These are phyloP conservation scores for Cajanus cajan DNA, from an alignment of 306 rosid species.

Conservation along the genomic window DNA sequence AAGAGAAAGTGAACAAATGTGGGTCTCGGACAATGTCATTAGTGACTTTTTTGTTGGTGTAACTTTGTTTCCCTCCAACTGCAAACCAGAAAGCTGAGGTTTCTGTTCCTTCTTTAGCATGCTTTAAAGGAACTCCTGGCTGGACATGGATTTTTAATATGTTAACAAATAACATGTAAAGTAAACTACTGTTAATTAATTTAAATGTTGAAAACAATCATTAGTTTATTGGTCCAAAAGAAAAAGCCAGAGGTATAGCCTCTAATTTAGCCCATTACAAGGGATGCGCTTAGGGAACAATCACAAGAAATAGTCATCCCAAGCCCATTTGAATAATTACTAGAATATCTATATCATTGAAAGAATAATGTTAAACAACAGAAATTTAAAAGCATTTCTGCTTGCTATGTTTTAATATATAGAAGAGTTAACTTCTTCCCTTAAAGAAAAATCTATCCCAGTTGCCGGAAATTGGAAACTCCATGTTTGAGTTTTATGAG, in stretches of 20 bases:
- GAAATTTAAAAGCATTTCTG: conserved; percentile 7
- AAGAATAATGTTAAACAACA: neutral
- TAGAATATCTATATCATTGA: neutral
- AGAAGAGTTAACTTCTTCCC: neutral
- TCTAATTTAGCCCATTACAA: neutral
- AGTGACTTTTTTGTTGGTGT: conserved; percentile 64
- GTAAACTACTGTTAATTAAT: neutral
- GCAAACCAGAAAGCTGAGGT: conserved; percentile 95
- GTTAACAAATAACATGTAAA: conserved; percentile 17
- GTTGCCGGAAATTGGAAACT: neutral
- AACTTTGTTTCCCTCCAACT: conserved; percentile 91
- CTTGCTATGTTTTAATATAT: neutral
- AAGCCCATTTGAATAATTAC: neutral
- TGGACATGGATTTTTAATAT: conserved; percentile 46
- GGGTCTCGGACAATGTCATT: conserved; percentile 79
- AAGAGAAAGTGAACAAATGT: conserved; percentile 78
- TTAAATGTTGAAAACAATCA: neutral
- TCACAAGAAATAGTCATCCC: neutral
- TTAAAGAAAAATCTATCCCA: neutral
- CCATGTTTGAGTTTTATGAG: neutral
- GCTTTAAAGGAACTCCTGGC: conserved; percentile 88
- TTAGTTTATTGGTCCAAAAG: neutral
- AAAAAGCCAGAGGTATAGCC: neutral
- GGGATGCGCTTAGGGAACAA: conserved; percentile 10
- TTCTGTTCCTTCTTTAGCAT: conserved; percentile 98